These are phyloP conservation scores for Tricholomella constricta DNA, from an alignment of 768 basidiomycete genomes.

Conservation along the genomic window DNA sequence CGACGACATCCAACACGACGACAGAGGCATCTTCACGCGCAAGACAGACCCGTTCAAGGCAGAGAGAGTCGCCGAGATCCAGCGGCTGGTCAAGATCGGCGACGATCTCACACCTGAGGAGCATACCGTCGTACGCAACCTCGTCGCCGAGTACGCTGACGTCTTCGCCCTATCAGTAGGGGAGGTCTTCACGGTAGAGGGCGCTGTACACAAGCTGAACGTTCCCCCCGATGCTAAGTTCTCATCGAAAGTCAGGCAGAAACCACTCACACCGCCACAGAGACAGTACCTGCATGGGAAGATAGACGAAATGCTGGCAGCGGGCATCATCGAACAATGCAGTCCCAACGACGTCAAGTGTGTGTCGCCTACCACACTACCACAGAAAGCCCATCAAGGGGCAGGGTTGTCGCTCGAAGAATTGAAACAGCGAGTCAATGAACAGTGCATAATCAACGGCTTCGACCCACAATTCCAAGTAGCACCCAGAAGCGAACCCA, in stretches of 20 bases:
- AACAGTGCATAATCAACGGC: conserved; percentile 30
- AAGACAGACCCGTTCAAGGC: conserved; percentile 15
- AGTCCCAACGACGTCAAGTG: conserved; percentile 15
- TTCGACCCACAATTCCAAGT: conserved; percentile 18
- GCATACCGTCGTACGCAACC: too few species aligned
- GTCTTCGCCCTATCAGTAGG: too few species aligned
- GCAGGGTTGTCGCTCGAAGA: conserved; percentile 31
- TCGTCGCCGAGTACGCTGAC: too few species aligned
- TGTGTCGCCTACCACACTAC: conserved; percentile 32
- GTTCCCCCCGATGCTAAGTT: conserved; percentile 19
- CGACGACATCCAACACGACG: too few species aligned
- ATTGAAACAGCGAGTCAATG: conserved; percentile 33
- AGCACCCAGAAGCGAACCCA: too few species aligned
- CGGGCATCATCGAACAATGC: conserved; percentile 33
- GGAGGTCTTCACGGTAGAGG: neutral
- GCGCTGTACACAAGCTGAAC: conserved; percentile 34
- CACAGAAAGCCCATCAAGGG: conserved; percentile 35
- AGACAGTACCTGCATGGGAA: conserved; percentile 25
- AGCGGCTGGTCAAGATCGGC: conserved; percentile 25
- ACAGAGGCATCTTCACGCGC: neutral
- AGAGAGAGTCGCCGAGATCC: conserved; percentile 21
- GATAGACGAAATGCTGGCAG: conserved; percentile 36
- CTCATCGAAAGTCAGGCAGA: conserved; percentile 20
- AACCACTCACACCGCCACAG: conserved; percentile 31
- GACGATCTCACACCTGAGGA: conserved; percentile 20